Evolutionary conservation across 768 basidiomycete genomes (phyloP), one percentile per base, ranked within the genome.

Genomic region (Polyporus arcularius): DNA sequence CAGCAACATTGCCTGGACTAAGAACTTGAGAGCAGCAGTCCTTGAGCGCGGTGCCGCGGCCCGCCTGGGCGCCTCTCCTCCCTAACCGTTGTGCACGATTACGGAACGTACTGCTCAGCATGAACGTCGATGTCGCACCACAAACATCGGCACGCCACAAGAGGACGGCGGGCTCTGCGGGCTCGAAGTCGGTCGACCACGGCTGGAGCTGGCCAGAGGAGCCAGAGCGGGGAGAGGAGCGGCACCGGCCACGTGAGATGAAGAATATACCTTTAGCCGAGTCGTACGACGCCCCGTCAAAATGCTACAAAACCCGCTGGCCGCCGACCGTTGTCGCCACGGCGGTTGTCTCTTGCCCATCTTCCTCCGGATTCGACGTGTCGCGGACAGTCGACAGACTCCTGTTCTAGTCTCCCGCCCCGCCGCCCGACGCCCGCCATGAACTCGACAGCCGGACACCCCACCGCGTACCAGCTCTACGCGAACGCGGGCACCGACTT

Each of bases 401-500:
- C 35, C 39, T 55, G 39, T 38, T 31, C 40, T 31, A 35, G 32
- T 39, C 43, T 53, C 45, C 18, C 38, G 21, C 3, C 55, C 55
- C 39, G 52, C 49, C 28, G 31, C 50, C 21, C 57, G n/a, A 35
- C 46, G 31, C 11, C 43, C 16, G 43, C 55, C 53, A 68, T 68
- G 62, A 71, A 71, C 65, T 65, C 66, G 53, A 68, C 70, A 11
- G 58, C 66, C 7, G 63, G 57, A 50, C 62, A 72, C 53, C 53
- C 55, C 31, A 65, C 73, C 18, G 76, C 78, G 43, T 74, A 77
- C 16, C 64, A 75, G 46, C 79, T 88, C 14, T 90, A 90, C 59
- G 78, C 82, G 2, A 74, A 78, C 28, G 46, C 46, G 8, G 46
- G 21, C 63, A 78, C 82, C 21, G 87, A 91, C 73, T 78, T 87